These are phyloP conservation scores for Colletotrichum sp. DNA, from an alignment of 2,329 filamentous ascomycete genomes.

Conservation along the genomic window DNA sequence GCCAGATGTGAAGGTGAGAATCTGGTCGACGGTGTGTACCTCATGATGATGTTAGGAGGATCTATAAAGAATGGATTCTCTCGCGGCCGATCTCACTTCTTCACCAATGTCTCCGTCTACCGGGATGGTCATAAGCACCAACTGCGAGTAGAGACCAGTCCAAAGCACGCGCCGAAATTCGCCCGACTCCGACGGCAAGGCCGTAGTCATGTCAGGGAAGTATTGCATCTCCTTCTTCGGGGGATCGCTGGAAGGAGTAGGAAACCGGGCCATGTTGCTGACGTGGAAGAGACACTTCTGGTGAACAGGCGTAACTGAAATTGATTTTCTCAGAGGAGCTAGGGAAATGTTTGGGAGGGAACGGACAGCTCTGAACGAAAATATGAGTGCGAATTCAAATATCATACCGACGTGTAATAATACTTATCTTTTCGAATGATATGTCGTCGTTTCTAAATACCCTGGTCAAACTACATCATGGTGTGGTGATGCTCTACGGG, in stretches of 20 bases:
- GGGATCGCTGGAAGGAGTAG: slow-evolving; percentile 37
- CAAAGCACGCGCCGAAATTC: slow-evolving; percentile 67
- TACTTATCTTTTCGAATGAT: neutral
- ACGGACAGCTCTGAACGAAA: neutral
- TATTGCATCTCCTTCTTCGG: slow-evolving; percentile 63
- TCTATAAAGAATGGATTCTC: neutral
- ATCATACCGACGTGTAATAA: rapidly evolving
- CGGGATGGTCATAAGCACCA: slow-evolving; percentile 70
- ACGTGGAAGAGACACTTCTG: neutral
- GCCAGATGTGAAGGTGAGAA: slow-evolving; percentile 67
- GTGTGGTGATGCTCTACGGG: neutral
- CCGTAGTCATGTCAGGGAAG: slow-evolving; percentile 59
- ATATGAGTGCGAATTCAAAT: neutral
- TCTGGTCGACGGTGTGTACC: slow-evolving; percentile 67
- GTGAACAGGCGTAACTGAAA: neutral
- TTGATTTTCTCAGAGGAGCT: neutral
- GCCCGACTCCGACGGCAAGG: slow-evolving; percentile 56
- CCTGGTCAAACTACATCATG: neutral
- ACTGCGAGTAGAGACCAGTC: slow-evolving; percentile 66
- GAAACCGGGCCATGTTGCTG: slow-evolving; percentile 31
- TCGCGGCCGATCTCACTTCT: slow-evolving; percentile 47
- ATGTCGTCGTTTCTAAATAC: neutral
- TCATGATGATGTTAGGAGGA: slow-evolving; percentile 26
- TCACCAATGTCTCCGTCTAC: slow-evolving; percentile 70
- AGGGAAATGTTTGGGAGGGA: neutral